phyloP scores from a whole-genome alignment of 306 rosid genomes.

The Quercus mongolica region DNA sequence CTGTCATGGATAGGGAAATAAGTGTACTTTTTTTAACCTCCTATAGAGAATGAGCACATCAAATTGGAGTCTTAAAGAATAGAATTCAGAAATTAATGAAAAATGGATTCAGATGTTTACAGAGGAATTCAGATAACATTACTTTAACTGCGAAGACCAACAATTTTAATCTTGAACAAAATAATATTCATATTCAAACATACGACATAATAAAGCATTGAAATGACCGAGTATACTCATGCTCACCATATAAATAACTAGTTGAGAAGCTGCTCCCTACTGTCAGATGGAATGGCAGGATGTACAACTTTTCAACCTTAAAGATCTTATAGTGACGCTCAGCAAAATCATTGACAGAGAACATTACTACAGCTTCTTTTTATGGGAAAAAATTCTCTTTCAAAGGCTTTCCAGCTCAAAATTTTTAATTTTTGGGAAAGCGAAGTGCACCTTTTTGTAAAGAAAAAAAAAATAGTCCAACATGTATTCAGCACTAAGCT shows the following conservation, averaged over 20 bases:
- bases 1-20: neutral
- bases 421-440: slow-evolving; percentile 29
- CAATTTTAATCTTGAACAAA: neutral
- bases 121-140: neutral
- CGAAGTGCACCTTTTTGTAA: slow-evolving; percentile 31
- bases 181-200: neutral
- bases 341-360: neutral
- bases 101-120: neutral
- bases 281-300: slow-evolving; percentile 29
- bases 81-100: neutral
- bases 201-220: neutral
- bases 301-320: slow-evolving; percentile 24
- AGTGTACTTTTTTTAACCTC: neutral
- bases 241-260: slow-evolving; percentile 32
- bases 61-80: neutral
- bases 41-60: neutral
- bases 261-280: slow-evolving; percentile 25
- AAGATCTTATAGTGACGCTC: slow-evolving; percentile 25
- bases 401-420: slow-evolving; percentile 34
- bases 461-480: slow-evolving; percentile 29
- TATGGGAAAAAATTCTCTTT: neutral
- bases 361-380: neutral
- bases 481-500: slow-evolving; percentile 25
- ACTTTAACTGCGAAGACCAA: neutral
- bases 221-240: neutral